These are phyloP conservation scores for Odonthalia washingtoniensis DNA, from an alignment of 31 red algal species.

Conservation along the genomic window DNA sequence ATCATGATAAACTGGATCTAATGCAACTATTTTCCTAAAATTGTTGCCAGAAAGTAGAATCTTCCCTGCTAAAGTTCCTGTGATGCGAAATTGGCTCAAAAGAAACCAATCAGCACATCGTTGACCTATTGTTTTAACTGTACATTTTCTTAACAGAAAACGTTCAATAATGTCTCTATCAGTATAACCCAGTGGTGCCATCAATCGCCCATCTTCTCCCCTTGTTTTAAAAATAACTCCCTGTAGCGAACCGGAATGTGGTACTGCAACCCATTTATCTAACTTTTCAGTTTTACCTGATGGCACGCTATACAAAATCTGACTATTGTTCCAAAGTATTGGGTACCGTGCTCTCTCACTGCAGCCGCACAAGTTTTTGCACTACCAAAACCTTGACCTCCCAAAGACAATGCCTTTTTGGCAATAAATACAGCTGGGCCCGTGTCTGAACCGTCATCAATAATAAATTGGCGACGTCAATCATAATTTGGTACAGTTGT, in stretches of 20 bases:
- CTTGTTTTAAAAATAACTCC: not conserved
- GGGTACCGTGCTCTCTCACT: constrained; percentile 10
- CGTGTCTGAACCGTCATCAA: too few relatives aligned
- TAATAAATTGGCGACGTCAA: too few relatives aligned
- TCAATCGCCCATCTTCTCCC: not conserved
- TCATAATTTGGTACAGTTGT: too few relatives aligned
- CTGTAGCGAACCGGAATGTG: not conserved
- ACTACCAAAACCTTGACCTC: not conserved
- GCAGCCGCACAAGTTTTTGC: constrained; percentile 8
- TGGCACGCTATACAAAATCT: constrained; percentile 17
- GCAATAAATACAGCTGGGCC: not conserved
- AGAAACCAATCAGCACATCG: constrained; percentile 29
- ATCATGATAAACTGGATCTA: not conserved
- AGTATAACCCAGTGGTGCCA: not conserved
- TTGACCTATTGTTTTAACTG: not conserved
- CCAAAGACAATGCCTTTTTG: not conserved
- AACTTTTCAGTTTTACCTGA: not conserved
- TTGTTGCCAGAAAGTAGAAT: not conserved
- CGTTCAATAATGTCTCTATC: not conserved
- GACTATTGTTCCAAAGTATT: constrained; percentile 21
- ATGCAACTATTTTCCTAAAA: not conserved
- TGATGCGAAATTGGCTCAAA: constrained; percentile 35
- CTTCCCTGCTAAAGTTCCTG: constrained; percentile 14
- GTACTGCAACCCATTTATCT: constrained; percentile 39
- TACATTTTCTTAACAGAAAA: not conserved